These are phyloP conservation scores for Amanita exitialis DNA, from an alignment of 768 basidiomycete genomes.

Conservation along the genomic window DNA sequence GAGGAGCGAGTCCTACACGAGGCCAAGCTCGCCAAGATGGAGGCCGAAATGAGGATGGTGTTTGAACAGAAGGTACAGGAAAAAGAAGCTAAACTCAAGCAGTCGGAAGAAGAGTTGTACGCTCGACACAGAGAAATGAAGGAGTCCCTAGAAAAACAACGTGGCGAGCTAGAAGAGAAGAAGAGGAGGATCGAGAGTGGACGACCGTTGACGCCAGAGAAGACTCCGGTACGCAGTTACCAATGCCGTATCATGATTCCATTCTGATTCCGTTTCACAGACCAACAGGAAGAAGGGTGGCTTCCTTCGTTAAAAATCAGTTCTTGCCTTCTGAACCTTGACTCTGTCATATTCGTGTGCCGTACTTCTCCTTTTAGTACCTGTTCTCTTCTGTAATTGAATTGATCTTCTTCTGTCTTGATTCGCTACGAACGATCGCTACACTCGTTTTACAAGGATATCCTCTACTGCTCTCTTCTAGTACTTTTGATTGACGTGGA, in stretches of 20 bases:
- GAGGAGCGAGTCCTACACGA: constrained; percentile 96
- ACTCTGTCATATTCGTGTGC: constrained; percentile 17
- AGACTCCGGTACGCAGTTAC: constrained; percentile 56
- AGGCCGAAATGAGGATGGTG: constrained; percentile 99
- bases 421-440: constrained; percentile 38
- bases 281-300: constrained; percentile 58
- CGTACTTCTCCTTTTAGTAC: constrained; percentile 14
- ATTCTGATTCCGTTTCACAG: constrained; percentile 19
- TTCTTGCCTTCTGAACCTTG: constrained; percentile 17
- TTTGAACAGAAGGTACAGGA: constrained; percentile 99
- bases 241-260: constrained; percentile 8
- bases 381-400: constrained; percentile 29
- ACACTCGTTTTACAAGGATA: constrained; percentile 53
- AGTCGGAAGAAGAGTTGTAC: constrained; percentile 98
- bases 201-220: constrained; percentile 92
- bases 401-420: constrained; percentile 32
- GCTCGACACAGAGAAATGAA: constrained; percentile 99
- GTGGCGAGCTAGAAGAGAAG: constrained; percentile 94
- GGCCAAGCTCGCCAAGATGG: constrained; percentile 97
- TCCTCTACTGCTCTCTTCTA: constrained; percentile 40
- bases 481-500: constrained; percentile 38
- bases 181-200: constrained; percentile 93
- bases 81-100: constrained; percentile 98
- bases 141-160: constrained; percentile 96
- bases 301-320: constrained; percentile 53